Base-by-base conservation (phyloP, 2,329 filamentous ascomycete genomes). In the Epichloe sibirici region DNA sequence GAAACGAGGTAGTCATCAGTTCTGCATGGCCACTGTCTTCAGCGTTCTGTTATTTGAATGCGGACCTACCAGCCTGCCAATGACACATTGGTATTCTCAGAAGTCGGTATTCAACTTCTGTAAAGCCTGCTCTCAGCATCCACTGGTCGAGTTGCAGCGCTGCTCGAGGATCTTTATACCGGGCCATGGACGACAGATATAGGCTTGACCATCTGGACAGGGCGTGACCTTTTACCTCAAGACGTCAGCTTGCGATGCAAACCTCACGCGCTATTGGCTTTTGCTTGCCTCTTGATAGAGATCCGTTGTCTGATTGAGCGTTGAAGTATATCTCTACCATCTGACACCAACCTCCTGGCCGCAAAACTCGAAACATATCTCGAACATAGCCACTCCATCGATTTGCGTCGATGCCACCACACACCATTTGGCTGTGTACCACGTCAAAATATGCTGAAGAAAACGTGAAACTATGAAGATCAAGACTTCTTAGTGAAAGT, bases 311-410 rank as follows among this genome's bases (percentile, higher is more conserved):
- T 0, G 88, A 95, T 65, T 95, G 90, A 28, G 88, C 82, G 57
- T 89, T 88, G 66, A 84, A 85, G 62, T 94, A 89, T 60, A 90
- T 79, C 63, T 95, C 90, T n/a, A 88, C 79, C 77, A 95, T 83
- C 63, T 95, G 89, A 54, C 86, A 78, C 88, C 89, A 95, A 1
- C 90, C 90, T 2, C 83, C 85, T 5, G 82, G 84, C 49, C 81
- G 84, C 56, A 90, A 71, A 9, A 89, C 76, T 23, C 80, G 76
- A 57, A 81, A 78, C 55, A 95, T 86, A 59, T 95, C 90, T 59
- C 75, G 73, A 57, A 95, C 68, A 66, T 94, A 95, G 35, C 76
- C 75, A 52, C 72, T 69, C 90, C 90, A 96, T 65, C 88, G 78
- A 56, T 75, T 71, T 53, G 74, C 71, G 61, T 90, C 76, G 60